These are phyloP conservation scores for Luffa acutangula DNA, from an alignment of 306 rosid genomes.

Conservation along the genomic window DNA sequence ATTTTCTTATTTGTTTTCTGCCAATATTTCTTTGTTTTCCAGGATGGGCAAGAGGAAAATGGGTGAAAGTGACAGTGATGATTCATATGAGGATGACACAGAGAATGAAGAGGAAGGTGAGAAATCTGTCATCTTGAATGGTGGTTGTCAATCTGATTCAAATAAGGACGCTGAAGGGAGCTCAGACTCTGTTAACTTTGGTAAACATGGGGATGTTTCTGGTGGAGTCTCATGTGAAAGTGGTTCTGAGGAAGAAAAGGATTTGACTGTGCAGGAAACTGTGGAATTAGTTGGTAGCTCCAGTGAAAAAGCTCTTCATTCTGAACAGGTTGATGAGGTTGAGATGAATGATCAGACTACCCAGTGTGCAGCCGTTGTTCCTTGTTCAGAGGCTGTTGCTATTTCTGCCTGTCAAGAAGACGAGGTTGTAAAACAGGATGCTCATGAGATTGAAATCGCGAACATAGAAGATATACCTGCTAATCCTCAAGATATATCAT, in stretches of 20 bases:
- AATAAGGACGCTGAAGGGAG: slow-evolving; percentile 53
- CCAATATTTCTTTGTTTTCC: slow-evolving; percentile 1
- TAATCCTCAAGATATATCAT: slow-evolving; percentile 15
- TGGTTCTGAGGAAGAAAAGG: slow-evolving; percentile 79
- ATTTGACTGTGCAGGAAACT: slow-evolving; percentile 22
- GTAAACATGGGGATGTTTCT: slow-evolving; percentile 35
- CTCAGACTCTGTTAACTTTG: slow-evolving; percentile 50
- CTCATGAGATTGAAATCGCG: slow-evolving; percentile 16
- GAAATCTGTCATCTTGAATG: slow-evolving; percentile 42
- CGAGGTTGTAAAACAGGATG: slow-evolving; percentile 23
- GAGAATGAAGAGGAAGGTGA: slow-evolving; percentile 28
- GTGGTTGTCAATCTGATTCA: slow-evolving; percentile 36
- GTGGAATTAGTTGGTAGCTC: slow-evolving; percentile 19
- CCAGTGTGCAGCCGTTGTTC: slow-evolving; percentile 4
- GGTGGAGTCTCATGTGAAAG: slow-evolving; percentile 42
- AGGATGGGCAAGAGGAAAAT: slow-evolving; percentile 85
- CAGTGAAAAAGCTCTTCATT: slow-evolving; percentile 10
- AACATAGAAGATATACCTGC: slow-evolving; percentile 15
- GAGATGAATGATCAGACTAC: slow-evolving; percentile 21
- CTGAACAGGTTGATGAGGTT: slow-evolving; percentile 4
- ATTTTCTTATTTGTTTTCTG: neutral
- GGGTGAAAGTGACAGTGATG: slow-evolving; percentile 60
- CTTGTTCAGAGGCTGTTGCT: slow-evolving; percentile 22
- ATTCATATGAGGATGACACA: slow-evolving; percentile 40
- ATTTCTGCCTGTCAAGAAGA: slow-evolving; percentile 19